Conservation (phyloP, 495 filamentous ascomycete species). For the Massariosphaeria phaeospora region DNA sequence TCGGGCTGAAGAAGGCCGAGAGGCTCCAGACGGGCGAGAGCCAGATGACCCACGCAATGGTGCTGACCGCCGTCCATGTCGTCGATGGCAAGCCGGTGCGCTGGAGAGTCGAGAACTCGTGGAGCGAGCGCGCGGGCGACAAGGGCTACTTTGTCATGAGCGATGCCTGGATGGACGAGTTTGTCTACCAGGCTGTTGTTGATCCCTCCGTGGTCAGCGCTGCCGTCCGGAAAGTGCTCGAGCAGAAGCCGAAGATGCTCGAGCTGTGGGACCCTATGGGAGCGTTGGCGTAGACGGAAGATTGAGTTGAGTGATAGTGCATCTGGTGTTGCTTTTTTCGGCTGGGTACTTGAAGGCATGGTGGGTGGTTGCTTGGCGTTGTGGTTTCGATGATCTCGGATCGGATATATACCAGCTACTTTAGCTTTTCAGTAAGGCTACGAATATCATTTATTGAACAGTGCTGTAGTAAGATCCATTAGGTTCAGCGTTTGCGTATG, state of each 20-base stretch:
- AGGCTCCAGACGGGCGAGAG: conserved; percentile 65
- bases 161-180: conserved; percentile 83
- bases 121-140: conserved; percentile 61
- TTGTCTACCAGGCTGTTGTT: conserved; percentile 81
- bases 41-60: conserved; percentile 88
- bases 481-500: too few species aligned
- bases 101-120: conserved; percentile 83
- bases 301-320: background rate
- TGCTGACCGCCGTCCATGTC: conserved; percentile 76
- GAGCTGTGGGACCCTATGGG: conserved; percentile 90
- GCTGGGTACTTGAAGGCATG: background rate
- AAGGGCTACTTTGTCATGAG: conserved; percentile 85
- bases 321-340: background rate
- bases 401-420: too few species aligned
- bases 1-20: conserved; percentile 69
- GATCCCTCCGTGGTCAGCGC: conserved; percentile 63
- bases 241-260: conserved; percentile 62
- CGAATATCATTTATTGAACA: too few species aligned
- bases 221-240: conserved; percentile 62
- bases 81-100: conserved; percentile 57
- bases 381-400: too few species aligned
- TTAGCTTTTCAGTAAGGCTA: too few species aligned
- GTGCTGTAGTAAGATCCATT: too few species aligned
- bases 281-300: conserved; percentile 55
- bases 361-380: too few species aligned